Conservation (phyloP, 208 protist genomes). For the Leishmania aethiopica region DNA sequence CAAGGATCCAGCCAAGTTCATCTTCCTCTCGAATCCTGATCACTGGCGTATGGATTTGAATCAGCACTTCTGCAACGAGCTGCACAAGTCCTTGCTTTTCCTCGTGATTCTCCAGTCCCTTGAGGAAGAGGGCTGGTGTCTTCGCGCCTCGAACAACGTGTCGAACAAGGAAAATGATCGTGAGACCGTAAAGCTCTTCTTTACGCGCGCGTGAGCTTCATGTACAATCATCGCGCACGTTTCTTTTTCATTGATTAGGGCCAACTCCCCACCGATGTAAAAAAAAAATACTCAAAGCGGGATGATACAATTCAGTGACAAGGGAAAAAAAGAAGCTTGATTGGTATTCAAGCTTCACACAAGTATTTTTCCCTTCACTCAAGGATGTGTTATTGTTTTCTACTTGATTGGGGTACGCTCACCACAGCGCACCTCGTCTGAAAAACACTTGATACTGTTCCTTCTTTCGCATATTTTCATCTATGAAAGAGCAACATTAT, state of each 20-base stretch:
- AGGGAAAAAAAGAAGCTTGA: background rate
- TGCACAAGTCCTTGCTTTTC: slow-evolving; percentile 85
- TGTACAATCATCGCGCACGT: background rate
- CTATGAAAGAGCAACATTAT: background rate
- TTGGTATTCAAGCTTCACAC: background rate
- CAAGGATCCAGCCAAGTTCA: slow-evolving; percentile 78
- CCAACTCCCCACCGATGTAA: slow-evolving; percentile 5
- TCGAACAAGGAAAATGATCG: slow-evolving; percentile 43
- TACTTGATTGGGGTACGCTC: background rate
- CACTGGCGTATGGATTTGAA: slow-evolving; percentile 90
- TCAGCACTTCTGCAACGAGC: slow-evolving; percentile 92
- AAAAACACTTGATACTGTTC: background rate
- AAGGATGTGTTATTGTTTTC: background rate
- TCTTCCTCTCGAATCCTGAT: slow-evolving; percentile 74
- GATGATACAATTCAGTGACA: background rate
- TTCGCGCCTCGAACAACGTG: slow-evolving; percentile 77
- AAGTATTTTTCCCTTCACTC: background rate
- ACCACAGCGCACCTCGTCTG: too few relatives aligned
- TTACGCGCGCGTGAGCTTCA: slow-evolving; percentile 50
- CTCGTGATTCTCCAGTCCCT: slow-evolving; percentile 79
- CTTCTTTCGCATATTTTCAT: background rate
- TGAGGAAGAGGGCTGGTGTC: slow-evolving; percentile 85
- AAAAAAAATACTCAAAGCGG: background rate
- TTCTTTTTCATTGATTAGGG: background rate
- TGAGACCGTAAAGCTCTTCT: slow-evolving; percentile 89